Base-by-base conservation (phyloP, 164 flowering plant genomes). In the Magnolia kwangsiensis region DNA sequence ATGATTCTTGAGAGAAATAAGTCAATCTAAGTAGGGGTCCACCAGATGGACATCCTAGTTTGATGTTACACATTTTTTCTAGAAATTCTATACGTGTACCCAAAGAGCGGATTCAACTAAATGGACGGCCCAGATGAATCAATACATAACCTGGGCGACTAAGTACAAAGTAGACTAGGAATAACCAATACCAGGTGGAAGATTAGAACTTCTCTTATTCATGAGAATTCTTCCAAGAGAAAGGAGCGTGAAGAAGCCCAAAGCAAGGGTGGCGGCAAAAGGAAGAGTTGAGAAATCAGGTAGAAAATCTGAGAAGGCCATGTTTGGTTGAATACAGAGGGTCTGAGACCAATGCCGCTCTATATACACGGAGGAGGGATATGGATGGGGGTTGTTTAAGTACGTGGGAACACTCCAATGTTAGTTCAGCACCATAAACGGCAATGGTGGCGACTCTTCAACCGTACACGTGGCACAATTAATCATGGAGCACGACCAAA, bases 171-270 rank as follows among this genome's bases (percentile, higher is more conserved):
- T 37, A 37, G 45, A 37, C 45, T 3, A 37, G 31, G 24, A 65
- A 65, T 24, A 65, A 29, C 27, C 59, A 55, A 51, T 72, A 72
- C 74, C 74, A 72, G 74, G 74, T 21, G 74, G 74, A 63, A 11
- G 20, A 51, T 72, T 72, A 4, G 74, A 51, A 14, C n/a, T 23
- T 55, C 45, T 51, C 45, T 72, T 20, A 4, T 21, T 55, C n/a
- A 51, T 51, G 49, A 72, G 27, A 24, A 21, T 1, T 24, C 63
- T 55, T 16, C 37, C 20, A 18, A 80, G 3, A 16, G 65, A 63
- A 13, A 75, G 59, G 29, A 75, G 27, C 1, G 76, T 5, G 21
- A 81, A 3, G 73, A 84, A 8, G 31, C 75, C 83, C 63, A 85
- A 11, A 37, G 79, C 81, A 18, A 75, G 69, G 9, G 84, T 72